Evolutionary conservation across 2,329 filamentous ascomycete species (phyloP).

Genomic region (Phoma herbarum): DNA sequence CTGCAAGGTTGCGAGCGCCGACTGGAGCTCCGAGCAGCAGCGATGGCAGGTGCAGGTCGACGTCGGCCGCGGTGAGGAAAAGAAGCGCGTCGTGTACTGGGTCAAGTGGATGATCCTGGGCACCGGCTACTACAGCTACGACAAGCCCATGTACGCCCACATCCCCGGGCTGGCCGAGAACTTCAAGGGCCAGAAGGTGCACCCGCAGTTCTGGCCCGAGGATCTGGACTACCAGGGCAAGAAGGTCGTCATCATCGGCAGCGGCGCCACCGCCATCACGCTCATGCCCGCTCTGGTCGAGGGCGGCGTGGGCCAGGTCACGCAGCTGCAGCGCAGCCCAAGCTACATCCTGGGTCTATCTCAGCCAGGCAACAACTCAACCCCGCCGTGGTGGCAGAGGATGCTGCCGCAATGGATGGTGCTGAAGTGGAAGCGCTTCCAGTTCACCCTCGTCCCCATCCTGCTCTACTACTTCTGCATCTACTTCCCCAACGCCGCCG

Average conservation of each 20-base stretch:
- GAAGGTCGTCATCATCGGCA: constrained; percentile 76
- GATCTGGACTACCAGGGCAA: constrained; percentile 72
- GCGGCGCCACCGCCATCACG: constrained; percentile 81
- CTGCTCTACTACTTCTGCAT: constrained; percentile 62
- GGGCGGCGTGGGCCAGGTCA: constrained; percentile 69
- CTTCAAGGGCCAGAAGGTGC: constrained; percentile 70
- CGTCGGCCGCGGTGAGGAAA: constrained; percentile 39
- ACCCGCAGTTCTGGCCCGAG: constrained; percentile 81
- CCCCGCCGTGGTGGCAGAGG: constrained; percentile 47
- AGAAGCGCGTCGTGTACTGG: constrained; percentile 47
- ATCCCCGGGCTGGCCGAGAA: constrained; percentile 71
- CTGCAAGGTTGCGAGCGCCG: constrained; percentile 52
- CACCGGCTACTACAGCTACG: constrained; percentile 79
- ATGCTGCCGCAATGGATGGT: constrained; percentile 60
- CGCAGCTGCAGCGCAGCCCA: constrained; percentile 83
- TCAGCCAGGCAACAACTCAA: constrained; percentile 49
- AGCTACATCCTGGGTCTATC: constrained; percentile 66
- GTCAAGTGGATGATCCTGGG: constrained; percentile 65
- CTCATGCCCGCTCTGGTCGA: constrained; percentile 75
- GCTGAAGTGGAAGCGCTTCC: constrained; percentile 60
- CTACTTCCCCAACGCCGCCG: constrained; percentile 61
- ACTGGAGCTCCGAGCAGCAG: constrained; percentile 60
- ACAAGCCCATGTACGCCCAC: constrained; percentile 64
- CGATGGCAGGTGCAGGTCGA: constrained; percentile 53
- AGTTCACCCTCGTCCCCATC: constrained; percentile 60